Evolutionary conservation across 768 basidiomycete species (phyloP).

Genomic region (Hydnomerulius pinastri): DNA sequence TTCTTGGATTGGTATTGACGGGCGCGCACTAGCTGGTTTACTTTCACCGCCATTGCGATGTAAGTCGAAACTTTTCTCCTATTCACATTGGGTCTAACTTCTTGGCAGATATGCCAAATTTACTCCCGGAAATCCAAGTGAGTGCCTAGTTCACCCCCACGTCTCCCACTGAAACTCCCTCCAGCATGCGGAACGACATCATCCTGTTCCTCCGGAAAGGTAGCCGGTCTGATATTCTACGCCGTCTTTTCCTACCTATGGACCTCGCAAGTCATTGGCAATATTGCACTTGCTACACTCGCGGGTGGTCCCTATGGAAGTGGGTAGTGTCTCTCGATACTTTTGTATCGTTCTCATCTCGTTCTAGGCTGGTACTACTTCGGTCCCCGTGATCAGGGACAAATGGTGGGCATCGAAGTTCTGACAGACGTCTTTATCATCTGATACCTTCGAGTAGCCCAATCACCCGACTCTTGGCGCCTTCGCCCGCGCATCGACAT

Average conservation of each 20-base stretch:
- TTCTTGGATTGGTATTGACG: background rate
- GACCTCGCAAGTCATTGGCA: constrained; percentile 81
- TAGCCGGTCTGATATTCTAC: constrained; percentile 77
- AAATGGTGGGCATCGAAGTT: constrained; percentile 49
- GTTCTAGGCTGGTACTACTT: constrained; percentile 73
- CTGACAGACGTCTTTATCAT: background rate
- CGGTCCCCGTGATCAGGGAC: constrained; percentile 64
- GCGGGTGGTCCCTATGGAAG: constrained; percentile 77
- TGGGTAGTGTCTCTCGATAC: constrained; percentile 15
- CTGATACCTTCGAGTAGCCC: constrained; percentile 44
- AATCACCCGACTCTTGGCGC: constrained; percentile 69
- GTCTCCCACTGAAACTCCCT: background rate
- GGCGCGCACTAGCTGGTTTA: constrained; percentile 59
- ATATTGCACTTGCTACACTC: constrained; percentile 76
- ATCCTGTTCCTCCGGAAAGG: constrained; percentile 70
- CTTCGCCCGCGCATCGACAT: constrained; percentile 72
- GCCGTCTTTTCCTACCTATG: constrained; percentile 83
- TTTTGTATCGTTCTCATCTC: background rate
- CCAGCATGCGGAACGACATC: constrained; percentile 51
- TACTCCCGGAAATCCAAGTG: constrained; percentile 76
- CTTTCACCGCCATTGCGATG: constrained; percentile 77
- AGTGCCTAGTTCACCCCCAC: constrained; percentile 18
- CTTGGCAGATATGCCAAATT: constrained; percentile 56
- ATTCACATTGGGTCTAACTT: background rate
- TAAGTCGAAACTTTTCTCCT: constrained; percentile 30